Conservation (phyloP, 495 filamentous ascomycete genomes). For the Hypomontagnella submonticulosa region DNA sequence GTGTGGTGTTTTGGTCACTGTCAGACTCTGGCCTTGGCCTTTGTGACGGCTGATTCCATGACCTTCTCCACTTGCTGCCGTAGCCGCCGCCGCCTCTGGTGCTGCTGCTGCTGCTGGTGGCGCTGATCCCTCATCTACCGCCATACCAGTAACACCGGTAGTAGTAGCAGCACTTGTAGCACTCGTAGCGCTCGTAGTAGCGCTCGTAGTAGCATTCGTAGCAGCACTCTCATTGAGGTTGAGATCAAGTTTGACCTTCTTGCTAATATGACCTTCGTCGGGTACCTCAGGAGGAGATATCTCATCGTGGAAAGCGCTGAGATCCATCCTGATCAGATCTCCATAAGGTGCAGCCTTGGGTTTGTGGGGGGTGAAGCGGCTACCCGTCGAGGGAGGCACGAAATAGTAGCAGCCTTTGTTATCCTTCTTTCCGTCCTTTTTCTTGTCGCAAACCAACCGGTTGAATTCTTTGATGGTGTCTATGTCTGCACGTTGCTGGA, state of each 20-base stretch:
- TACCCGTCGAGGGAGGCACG: conserved; percentile 49
- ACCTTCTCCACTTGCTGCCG: too few relatives aligned
- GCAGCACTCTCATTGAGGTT: background rate
- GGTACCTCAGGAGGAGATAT: conserved; percentile 22
- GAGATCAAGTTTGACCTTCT: conserved; percentile 49
- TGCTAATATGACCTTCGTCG: conserved; percentile 47
- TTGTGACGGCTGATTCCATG: conserved; percentile 10
- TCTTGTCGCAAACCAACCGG: conserved; percentile 55
- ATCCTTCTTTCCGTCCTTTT: conserved; percentile 59
- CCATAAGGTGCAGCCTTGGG: conserved; percentile 56
- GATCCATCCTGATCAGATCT: conserved; percentile 54
- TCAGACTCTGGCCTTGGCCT: conserved; percentile 18
- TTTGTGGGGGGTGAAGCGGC: conserved; percentile 48
- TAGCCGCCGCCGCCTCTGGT: too few relatives aligned
- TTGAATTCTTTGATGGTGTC: conserved; percentile 57
- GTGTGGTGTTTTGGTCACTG: conserved; percentile 34
- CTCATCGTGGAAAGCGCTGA: conserved; percentile 18
- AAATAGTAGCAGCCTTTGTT: conserved; percentile 62
- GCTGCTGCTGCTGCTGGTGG: background rate
- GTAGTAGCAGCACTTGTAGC: too few relatives aligned
- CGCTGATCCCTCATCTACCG: background rate
- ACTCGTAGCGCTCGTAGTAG: too few relatives aligned
- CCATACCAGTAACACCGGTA: conserved; percentile 26
- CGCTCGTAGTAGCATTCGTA: conserved; percentile 8
- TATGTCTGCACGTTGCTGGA: conserved; percentile 57